Conservation (phyloP, 2,329 filamentous ascomycete genomes). For the Trichoderma atrobrunneum region DNA sequence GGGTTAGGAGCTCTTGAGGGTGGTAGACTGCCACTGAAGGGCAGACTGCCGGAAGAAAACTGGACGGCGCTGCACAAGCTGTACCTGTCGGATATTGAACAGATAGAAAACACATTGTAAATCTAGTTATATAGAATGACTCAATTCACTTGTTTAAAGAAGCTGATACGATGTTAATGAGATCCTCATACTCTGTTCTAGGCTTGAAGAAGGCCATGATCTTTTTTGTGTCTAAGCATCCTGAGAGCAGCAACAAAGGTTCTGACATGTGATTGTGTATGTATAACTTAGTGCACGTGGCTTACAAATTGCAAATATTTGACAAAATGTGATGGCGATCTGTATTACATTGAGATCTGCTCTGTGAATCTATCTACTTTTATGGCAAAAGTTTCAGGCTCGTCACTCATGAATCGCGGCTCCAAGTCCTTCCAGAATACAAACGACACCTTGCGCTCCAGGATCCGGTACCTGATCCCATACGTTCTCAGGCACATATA, state of each 20-base stretch:
- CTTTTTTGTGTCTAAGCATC: neutral
- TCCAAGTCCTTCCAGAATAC: neutral
- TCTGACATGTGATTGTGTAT: neutral
- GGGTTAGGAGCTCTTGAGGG: constrained; percentile 59
- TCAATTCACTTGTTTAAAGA: neutral
- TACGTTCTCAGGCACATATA: neutral
- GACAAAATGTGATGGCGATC: neutral
- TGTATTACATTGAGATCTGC: neutral
- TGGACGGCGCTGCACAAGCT: constrained; percentile 4
- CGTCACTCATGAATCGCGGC: neutral
- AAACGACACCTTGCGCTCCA: neutral
- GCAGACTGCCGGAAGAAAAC: constrained; percentile 56
- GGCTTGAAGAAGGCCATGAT: neutral
- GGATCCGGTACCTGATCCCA: neutral
- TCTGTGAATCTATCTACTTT: neutral
- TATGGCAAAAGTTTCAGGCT: neutral
- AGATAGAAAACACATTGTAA: constrained; percentile 8
- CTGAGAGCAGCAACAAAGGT: neutral
- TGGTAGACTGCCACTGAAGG: constrained; percentile 56
- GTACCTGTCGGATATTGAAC: constrained; percentile 12
- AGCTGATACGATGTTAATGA: neutral
- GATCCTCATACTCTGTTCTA: neutral
- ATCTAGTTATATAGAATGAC: neutral
- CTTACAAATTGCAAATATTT: neutral
- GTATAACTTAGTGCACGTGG: neutral